A percentile compares a stretch with the other conserved stretches of the same genome.
Conservation (phyloP, 768 basidiomycete genomes). For the Termitomyces titanicus region DNA sequence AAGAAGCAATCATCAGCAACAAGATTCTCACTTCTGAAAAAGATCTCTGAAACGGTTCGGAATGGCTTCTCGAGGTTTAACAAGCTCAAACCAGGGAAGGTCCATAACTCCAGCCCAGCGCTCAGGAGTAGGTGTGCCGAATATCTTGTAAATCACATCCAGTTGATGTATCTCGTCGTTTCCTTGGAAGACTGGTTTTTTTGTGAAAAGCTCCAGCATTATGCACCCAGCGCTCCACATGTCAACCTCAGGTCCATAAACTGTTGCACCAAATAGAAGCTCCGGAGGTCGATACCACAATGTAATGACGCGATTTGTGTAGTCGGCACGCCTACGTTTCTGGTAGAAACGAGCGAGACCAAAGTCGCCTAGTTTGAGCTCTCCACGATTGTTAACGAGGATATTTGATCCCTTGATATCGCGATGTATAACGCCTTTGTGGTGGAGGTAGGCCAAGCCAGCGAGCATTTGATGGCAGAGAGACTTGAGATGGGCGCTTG, state of each 20-base stretch:
- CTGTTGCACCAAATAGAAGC: constrained; percentile 89
- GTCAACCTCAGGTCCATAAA: constrained; percentile 96
- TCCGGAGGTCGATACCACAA: constrained; percentile 98
- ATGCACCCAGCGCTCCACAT: constrained; percentile 99
- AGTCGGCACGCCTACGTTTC: constrained; percentile 85
- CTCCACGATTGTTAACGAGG: constrained; percentile 84
- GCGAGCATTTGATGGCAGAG: constrained; percentile 94
- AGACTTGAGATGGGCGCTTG: constrained; percentile 89
- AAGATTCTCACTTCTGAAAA: constrained; percentile 74
- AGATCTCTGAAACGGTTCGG: constrained; percentile 76
- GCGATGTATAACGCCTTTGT: constrained; percentile 93
- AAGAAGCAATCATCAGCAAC: background rate
- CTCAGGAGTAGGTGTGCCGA: constrained; percentile 83
- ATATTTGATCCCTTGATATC: constrained; percentile 99
- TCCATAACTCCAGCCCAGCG: constrained; percentile 81
- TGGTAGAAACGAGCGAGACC: constrained; percentile 96
- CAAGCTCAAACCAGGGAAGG: constrained; percentile 98
- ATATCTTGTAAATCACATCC: constrained; percentile 84
- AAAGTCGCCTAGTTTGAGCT: constrained; percentile 96
- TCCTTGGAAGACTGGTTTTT: constrained; percentile 97
- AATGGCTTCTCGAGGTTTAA: constrained; percentile 78
- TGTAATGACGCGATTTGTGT: constrained; percentile 99
- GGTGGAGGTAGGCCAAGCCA: constrained; percentile 92
- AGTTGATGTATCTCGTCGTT: constrained; percentile 97
- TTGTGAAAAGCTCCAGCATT: constrained; percentile 95